These are phyloP conservation scores for Aspergillus wentii DNA, from an alignment of 495 filamentous ascomycete genomes.

Conservation along the genomic window DNA sequence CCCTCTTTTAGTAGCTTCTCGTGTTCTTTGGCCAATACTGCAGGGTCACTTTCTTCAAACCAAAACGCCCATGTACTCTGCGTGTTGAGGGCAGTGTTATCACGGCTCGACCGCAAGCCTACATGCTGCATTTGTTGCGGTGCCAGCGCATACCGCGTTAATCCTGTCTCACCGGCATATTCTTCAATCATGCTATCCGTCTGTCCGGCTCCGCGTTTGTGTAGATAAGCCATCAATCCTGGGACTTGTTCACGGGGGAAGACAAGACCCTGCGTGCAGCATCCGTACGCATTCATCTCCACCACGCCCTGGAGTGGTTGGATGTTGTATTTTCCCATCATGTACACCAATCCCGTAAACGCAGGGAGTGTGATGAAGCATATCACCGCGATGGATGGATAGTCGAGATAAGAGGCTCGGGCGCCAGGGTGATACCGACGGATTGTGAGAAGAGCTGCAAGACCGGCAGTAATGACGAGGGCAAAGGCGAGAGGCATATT, in stretches of 20 bases:
- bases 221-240: slow-evolving; percentile 13
- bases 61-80: slow-evolving; percentile 17
- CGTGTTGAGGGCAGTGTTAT: slow-evolving; percentile 12
- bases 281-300: slow-evolving; percentile 34
- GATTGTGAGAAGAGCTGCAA: slow-evolving; percentile 10
- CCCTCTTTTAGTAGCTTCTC: slow-evolving; percentile 1
- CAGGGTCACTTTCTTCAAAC: slow-evolving; percentile 15
- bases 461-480: slow-evolving; percentile 12
- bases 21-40: slow-evolving; percentile 9
- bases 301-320: slow-evolving; percentile 34
- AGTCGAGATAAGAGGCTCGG: slow-evolving; percentile 23
- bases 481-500: slow-evolving; percentile 34
- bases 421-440: slow-evolving; percentile 8
- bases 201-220: slow-evolving; percentile 16
- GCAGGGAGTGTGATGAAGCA: slow-evolving; percentile 36
- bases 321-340: slow-evolving; percentile 41
- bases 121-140: slow-evolving; percentile 34
- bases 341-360: slow-evolving; percentile 36
- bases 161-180: slow-evolving; percentile 20
- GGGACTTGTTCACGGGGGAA: slow-evolving; percentile 34
- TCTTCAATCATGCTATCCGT: slow-evolving; percentile 33
- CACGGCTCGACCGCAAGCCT: slow-evolving; percentile 20
- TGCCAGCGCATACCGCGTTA: slow-evolving; percentile 25
- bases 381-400: slow-evolving; percentile 25
- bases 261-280: slow-evolving; percentile 42